phyloP scores from a whole-genome alignment of 2,329 filamentous ascomycete species.

The Aureobasidium lini region DNA sequence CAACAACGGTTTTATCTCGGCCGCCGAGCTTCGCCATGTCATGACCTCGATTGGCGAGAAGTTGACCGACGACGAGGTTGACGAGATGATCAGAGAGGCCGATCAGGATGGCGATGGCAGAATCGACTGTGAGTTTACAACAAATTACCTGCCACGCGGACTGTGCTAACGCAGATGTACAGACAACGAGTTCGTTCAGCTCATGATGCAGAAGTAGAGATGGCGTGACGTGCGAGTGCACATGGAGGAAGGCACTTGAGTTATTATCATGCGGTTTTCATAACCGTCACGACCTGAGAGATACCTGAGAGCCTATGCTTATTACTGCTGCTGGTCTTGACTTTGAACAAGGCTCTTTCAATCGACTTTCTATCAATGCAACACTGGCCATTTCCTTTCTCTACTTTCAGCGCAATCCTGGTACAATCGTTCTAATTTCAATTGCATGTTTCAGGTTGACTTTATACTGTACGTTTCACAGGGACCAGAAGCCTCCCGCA shows the following conservation, averaged over 20 bases:
- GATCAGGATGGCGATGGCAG: constrained; percentile 57
- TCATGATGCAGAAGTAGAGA: constrained; percentile 50
- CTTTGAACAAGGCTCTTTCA: constrained; percentile 2
- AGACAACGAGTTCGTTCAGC: constrained; percentile 51
- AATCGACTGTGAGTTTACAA: constrained; percentile 51
- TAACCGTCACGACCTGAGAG: constrained; percentile 12
- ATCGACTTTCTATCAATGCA: not conserved
- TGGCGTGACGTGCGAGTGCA: not conserved
- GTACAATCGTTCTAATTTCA: not conserved
- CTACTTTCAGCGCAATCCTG: not conserved
- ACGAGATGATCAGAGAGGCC: constrained; percentile 59
- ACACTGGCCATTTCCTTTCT: not conserved
- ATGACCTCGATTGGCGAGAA: constrained; percentile 60
- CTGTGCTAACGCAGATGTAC: constrained; percentile 15
- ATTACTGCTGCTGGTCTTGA: constrained; percentile 9
- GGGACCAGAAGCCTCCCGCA: constrained; percentile 2
- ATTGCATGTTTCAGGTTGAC: not conserved
- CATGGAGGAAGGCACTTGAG: constrained; percentile 4
- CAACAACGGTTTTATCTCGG: constrained; percentile 57
- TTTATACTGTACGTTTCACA: not conserved
- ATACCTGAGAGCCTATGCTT: constrained; percentile 12
- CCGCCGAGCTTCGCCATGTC: constrained; percentile 54
- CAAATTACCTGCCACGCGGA: not conserved
- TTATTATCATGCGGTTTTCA: not conserved
- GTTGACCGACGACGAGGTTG: constrained; percentile 56